Evolutionary conservation across 371 early-diverging fungal species (phyloP), one percentile per base, ranked within the genome.

Genomic region (Mortierella sp.): DNA sequence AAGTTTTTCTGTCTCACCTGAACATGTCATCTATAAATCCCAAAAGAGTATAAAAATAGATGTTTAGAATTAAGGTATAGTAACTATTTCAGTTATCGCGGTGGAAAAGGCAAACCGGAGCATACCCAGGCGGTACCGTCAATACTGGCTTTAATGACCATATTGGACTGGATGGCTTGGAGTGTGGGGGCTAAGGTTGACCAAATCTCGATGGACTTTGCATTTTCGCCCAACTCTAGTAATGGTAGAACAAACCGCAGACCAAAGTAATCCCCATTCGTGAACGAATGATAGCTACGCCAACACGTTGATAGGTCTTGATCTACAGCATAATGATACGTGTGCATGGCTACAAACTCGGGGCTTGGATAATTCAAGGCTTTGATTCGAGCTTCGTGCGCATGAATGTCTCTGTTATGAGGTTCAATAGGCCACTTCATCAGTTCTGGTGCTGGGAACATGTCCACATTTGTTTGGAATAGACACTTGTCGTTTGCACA

Each of bases 401-500:
- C 83, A 57, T 65, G 83, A 48, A 84, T 68, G 19, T 84, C 81
- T 36, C 76, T 65, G 66, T 40, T 72, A 50, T 69, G 61, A 16
- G 62, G 65, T 32, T 78, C 78, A 22, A 58, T 48, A 16, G 78
- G 68, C 75, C 83, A 84, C 57, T 78, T 74, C 45, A 84, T 69
- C 2, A 33, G 11, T n/a, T 75, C 78, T 53, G 91, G 87, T 22
- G 48, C 16, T 58, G 88, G 86, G 77, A 87, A 87, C 68, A 88
- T 84, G 41, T 88, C 88, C 55, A 86, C 83, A 53, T 84, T 88
- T 41, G 89, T 90, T 40, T 86, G 83, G 53, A 91, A 88, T 38
- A 91, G 72, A 64, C 90, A 90, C 59, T 86, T 86, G 75, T 90
- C 90, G 48, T 90, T 89, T 15, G 72, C 61, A 60, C 91, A 91